phyloP scores from a whole-genome alignment of 2,329 filamentous ascomycete genomes.

The Diplodia intermedia region DNA sequence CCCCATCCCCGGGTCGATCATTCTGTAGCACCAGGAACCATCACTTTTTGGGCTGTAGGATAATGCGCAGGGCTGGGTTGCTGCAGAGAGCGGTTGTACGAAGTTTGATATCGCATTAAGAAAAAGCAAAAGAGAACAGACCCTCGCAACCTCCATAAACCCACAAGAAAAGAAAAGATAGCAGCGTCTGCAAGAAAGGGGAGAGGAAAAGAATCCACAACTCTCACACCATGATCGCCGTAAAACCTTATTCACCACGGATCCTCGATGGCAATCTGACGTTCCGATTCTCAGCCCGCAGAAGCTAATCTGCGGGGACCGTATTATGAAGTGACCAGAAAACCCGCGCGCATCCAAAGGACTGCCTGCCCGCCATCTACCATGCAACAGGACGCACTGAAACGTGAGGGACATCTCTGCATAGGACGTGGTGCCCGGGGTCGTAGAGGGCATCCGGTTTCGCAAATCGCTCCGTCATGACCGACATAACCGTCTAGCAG shows the following conservation, averaged over 20 bases:
- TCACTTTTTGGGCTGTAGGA: constrained; percentile 18
- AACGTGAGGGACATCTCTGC: constrained; percentile 32
- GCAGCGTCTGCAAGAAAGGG: constrained; percentile 28
- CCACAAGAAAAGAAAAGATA: constrained; percentile 21
- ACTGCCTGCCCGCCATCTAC: constrained; percentile 33
- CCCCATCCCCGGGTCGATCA: constrained; percentile 14
- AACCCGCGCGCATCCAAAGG: constrained; percentile 33
- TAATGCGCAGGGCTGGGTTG: neutral
- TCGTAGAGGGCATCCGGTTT: constrained; percentile 30
- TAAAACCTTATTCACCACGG: constrained; percentile 32
- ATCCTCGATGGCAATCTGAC: constrained; percentile 33
- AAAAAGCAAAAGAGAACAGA: constrained; percentile 24
- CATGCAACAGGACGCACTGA: constrained; percentile 33
- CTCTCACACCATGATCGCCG: constrained; percentile 32
- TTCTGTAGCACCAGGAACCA: constrained; percentile 18
- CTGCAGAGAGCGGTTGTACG: constrained; percentile 18
- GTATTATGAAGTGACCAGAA: constrained; percentile 32
- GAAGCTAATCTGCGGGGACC: constrained; percentile 19
- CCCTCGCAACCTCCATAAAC: constrained; percentile 28
- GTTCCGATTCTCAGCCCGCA: constrained; percentile 31
- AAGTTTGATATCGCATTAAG: constrained; percentile 30
- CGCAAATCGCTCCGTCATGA: constrained; percentile 26
- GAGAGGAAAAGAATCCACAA: constrained; percentile 27
- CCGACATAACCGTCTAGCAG: constrained; percentile 67
- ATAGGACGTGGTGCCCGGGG: constrained; percentile 23